Evolutionary conservation across 1,284 basidiomycete genomes (phyloP).

Genomic region (Ustilago hordei): DNA sequence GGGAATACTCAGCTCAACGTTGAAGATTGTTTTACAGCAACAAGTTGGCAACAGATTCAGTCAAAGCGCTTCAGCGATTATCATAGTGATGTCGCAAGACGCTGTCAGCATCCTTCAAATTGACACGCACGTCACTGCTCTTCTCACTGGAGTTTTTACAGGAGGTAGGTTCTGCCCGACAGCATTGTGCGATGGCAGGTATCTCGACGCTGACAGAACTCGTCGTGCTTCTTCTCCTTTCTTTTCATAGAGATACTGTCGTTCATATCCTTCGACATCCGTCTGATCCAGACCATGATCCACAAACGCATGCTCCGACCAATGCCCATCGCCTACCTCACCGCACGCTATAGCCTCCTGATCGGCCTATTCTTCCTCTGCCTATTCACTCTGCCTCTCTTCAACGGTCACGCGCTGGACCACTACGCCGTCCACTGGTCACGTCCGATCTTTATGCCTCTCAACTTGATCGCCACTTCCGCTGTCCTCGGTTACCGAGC

Average conservation of each 20-base stretch:
- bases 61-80: background rate
- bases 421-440: conserved; percentile 6
- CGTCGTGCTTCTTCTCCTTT: background rate
- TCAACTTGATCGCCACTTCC: conserved; percentile 34
- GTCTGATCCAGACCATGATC: conserved; percentile 22
- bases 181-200: background rate
- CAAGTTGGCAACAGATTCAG: too few relatives aligned
- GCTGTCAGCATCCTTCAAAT: conserved; percentile 7
- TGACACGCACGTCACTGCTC: conserved; percentile 34
- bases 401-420: background rate
- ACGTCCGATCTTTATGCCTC: conserved; percentile 14
- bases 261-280: conserved; percentile 30
- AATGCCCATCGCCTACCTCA: conserved; percentile 29
- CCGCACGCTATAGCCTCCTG: conserved; percentile 20
- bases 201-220: background rate
- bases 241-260: conserved; percentile 30
- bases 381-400: conserved; percentile 7
- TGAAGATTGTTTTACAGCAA: too few relatives aligned
- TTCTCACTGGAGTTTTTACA: conserved; percentile 22
- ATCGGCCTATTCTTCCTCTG: conserved; percentile 17
- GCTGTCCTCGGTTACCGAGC: conserved; percentile 30
- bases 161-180: conserved; percentile 19
- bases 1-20: too few relatives aligned
- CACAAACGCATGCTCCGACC: conserved; percentile 13
- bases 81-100: background rate